These are phyloP conservation scores for Lepidium africanum DNA, from an alignment of 345 rosid species.

Conservation along the genomic window DNA sequence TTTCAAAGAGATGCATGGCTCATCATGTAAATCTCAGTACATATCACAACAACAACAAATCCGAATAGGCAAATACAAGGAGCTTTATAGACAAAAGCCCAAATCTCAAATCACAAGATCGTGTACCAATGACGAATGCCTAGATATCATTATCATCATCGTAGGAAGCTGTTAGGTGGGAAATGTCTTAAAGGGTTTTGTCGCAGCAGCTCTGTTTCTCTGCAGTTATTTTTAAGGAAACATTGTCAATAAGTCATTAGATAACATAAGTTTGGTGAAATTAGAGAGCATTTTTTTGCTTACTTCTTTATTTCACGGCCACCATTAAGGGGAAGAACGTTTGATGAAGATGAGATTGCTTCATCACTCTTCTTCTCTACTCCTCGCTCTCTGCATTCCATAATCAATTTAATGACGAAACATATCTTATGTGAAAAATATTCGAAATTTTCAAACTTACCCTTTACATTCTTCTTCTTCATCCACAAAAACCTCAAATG, in stretches of 20 bases:
- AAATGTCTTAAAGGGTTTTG: conserved; percentile 80
- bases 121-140: not conserved
- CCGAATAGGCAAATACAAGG: not conserved
- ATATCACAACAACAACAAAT: conserved; percentile 1
- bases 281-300: not conserved
- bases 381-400: conserved; percentile 6
- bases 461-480: conserved; percentile 60
- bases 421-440: not conserved
- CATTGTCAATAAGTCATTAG: not conserved
- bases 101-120: conserved; percentile 1
- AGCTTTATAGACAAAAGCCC: conserved; percentile 46
- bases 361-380: conserved; percentile 17
- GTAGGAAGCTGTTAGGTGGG: conserved; percentile 59
- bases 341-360: conserved; percentile 20
- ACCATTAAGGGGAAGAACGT: conserved; percentile 13
- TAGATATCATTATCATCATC: conserved; percentile 31
- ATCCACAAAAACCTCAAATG: conserved; percentile 74
- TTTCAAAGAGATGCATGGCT: not conserved
- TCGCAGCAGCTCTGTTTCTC: conserved; percentile 73
- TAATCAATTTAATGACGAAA: not conserved
- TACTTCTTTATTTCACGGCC: conserved; percentile 32
- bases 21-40: not conserved
- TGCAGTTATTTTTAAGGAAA: conserved; percentile 9
- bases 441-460: conserved; percentile 36
- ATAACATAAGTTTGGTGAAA: not conserved